Evolutionary conservation across 352 stramenopile species (phyloP).

Genomic region (Phytopythium ostracodes): DNA sequence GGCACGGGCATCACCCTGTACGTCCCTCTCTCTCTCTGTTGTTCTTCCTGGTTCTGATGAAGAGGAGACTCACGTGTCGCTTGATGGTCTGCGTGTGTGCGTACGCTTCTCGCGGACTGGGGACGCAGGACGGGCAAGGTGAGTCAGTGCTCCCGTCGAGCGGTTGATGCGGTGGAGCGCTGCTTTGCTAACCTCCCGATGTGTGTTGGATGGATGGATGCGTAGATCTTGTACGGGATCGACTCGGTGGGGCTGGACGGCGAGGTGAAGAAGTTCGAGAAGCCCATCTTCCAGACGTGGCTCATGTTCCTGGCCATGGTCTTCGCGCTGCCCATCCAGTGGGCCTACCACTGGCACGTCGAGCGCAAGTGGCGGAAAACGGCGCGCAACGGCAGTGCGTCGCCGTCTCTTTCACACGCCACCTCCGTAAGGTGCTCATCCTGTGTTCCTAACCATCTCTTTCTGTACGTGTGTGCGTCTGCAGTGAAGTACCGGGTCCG

Average conservation of each 20-base stretch:
- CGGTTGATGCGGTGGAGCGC: too few relatives aligned
- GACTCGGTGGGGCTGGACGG: conserved; percentile 86
- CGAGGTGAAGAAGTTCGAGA: conserved; percentile 90
- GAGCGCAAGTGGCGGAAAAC: conserved; percentile 64
- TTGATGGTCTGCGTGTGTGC: too few relatives aligned
- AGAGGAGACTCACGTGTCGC: too few relatives aligned
- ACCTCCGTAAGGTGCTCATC: conserved; percentile 6
- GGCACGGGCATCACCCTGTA: conserved; percentile 85
- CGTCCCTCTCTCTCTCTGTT: conserved; percentile 14
- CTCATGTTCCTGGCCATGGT: conserved; percentile 97
- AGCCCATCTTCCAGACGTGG: conserved; percentile 95
- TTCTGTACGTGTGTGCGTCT: too few relatives aligned
- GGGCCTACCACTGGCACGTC: conserved; percentile 73
- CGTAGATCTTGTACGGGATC: conserved; percentile 92
- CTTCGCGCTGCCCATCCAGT: conserved; percentile 92
- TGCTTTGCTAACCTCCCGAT: too few relatives aligned
- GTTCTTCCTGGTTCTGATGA: too few relatives aligned
- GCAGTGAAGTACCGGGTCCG: conserved; percentile 69
- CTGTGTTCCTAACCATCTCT: too few relatives aligned
- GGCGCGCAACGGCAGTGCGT: conserved; percentile 57
- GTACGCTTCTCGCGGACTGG: too few relatives aligned
- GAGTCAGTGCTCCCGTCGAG: too few relatives aligned
- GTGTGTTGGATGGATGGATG: too few relatives aligned
- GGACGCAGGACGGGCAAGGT: conserved; percentile 78
- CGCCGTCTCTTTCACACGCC: too few relatives aligned